Percentiles rank a stretch among this genome's conserved stretches.
Conservation (phyloP, 148 eudicot genomes). For the Pouteria glomerata region DNA sequence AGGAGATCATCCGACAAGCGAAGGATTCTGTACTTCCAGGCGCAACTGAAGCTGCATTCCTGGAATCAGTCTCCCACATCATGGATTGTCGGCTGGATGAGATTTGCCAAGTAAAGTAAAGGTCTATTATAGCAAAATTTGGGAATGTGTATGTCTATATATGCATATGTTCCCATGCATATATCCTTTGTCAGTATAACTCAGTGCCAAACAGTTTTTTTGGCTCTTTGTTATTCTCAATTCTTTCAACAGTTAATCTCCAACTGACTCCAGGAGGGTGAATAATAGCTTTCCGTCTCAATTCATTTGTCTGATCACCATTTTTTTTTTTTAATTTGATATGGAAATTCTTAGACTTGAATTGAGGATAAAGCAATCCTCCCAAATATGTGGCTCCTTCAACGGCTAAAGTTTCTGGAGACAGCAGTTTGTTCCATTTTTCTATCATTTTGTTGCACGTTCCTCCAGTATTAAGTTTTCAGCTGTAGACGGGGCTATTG, state of each 20-base stretch:
- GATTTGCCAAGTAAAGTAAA: slow-evolving; percentile 21
- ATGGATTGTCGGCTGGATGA: slow-evolving; percentile 61
- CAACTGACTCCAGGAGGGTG: neutral
- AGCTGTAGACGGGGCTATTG: too few relatives aligned
- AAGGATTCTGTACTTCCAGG: slow-evolving; percentile 49
- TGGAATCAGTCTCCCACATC: slow-evolving; percentile 53
- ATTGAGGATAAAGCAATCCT: neutral
- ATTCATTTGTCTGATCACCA: neutral
- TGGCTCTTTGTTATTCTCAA: neutral
- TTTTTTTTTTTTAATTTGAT: neutral
- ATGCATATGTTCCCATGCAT: neutral
- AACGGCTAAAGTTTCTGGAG: neutral
- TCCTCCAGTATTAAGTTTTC: too few relatives aligned
- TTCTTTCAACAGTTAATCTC: neutral
- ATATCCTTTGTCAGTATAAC: too few relatives aligned
- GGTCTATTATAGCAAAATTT: neutral
- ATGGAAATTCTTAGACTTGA: neutral
- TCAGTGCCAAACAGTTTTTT: neutral
- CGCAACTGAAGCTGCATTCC: slow-evolving; percentile 51
- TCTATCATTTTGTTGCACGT: neutral
- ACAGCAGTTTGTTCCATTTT: neutral
- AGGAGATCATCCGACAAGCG: slow-evolving; percentile 64
- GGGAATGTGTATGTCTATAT: neutral
- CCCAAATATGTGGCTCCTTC: neutral
- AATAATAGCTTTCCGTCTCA: neutral